Evolutionary conservation across 495 filamentous ascomycete genomes (phyloP), one percentile per base, ranked within the genome.

Genomic region (Extremus antarcticus): DNA sequence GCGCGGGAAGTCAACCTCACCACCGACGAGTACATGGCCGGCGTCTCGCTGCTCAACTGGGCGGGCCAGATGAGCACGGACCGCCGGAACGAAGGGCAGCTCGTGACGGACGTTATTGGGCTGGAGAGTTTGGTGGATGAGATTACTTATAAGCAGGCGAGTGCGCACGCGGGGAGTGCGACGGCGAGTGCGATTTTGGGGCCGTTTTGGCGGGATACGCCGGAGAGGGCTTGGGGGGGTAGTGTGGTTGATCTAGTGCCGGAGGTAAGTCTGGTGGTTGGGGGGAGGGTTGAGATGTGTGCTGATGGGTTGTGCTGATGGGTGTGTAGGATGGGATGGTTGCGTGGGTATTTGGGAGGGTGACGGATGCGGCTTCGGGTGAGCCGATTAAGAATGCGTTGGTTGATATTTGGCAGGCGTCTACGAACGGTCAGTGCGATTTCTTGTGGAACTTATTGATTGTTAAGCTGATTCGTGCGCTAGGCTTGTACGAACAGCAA

Each of bases 1-100:
- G 78, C 85, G 46, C 85, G 85, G 55, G 86, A 90, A 70, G 81
- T 85, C 59, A 82, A 88, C 68, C 78, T 90, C 51, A 86, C 82
- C 32, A 73, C 79, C 17, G 83, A 84, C 60, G 86, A 90, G 73
- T 90, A 83, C 83, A 82, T 88, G 80, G 66, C 77, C 17, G 86
- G 83, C 62, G 82, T 89, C 43, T 71, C 81, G 61, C 85, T 82
- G 51, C 40, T 67, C 43, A 67, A 67, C 54, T 25, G 56, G n/a
- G 70, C 76, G 38, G 75, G 74, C 43, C 65, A 79, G 66, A 79
- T 78, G 64, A 75, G 71, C 65, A 73, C 74, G 62, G 69, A 73
- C 17, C 77, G 76, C 51, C 75, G 83, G 51, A 85, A 87, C 71
- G 86, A 92, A 71, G 73, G 81, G 24, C 86, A 89, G 71, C 80